phyloP scores from a whole-genome alignment of 345 rosid species.

The Rhodomyrtus tomentosa region DNA sequence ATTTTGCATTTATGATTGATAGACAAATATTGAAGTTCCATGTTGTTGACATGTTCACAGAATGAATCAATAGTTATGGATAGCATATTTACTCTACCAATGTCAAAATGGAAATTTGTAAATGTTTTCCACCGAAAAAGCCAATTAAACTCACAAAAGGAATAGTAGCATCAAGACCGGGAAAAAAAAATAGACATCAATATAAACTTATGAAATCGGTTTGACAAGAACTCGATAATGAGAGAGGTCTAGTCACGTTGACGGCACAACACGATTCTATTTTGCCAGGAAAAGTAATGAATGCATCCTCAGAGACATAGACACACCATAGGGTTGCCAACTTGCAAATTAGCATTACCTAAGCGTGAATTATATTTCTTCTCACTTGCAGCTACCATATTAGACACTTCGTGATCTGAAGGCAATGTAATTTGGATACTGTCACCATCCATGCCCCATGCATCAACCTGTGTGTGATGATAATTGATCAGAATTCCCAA shows the following conservation, averaged over 20 bases:
- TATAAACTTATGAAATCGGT: background rate
- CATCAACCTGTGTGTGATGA: conserved; percentile 42
- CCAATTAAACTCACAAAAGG: background rate
- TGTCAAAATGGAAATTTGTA: background rate
- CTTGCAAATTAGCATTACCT: conserved; percentile 31
- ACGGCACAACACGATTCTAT: background rate
- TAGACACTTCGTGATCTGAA: conserved; percentile 31
- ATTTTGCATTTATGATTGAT: background rate
- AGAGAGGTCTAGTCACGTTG: background rate
- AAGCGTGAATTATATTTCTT: conserved; percentile 33
- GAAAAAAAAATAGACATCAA: background rate
- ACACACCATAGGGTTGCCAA: background rate
- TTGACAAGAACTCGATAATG: background rate
- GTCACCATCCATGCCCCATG: conserved; percentile 89
- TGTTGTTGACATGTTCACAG: background rate
- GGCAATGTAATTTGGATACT: conserved; percentile 46
- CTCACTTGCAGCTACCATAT: conserved; percentile 34
- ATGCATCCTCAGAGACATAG: background rate
- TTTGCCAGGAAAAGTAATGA: background rate
- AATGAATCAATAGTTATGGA: background rate
- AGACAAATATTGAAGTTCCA: background rate
- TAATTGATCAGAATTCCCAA: background rate
- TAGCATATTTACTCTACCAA: background rate
- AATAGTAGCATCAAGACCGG: background rate
- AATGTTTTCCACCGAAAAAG: background rate